A percentile compares a stretch with the other conserved stretches of the same genome.
These are phyloP conservation scores for Chaetomiaceae sp. DNA, from an alignment of 2,329 filamentous ascomycete species.

Conservation along the genomic window DNA sequence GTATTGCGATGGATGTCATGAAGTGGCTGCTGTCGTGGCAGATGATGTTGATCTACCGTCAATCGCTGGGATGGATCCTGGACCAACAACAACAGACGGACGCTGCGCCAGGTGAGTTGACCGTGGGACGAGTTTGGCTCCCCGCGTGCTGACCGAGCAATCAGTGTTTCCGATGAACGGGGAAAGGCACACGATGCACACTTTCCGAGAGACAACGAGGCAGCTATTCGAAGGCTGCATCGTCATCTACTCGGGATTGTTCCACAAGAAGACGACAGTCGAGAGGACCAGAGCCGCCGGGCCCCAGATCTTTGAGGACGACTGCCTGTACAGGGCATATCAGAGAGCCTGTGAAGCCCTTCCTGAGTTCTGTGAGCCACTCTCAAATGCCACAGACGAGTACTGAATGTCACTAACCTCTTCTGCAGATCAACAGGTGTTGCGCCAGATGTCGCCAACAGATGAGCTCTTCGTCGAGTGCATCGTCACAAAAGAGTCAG, in stretches of 20 bases:
- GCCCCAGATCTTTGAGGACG: constrained; percentile 7
- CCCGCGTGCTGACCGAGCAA: constrained; percentile 7
- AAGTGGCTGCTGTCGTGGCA: constrained; percentile 25
- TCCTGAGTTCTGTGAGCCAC: constrained; percentile 22
- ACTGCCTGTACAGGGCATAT: constrained; percentile 4
- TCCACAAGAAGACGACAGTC: constrained; percentile 19
- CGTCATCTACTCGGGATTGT: constrained; percentile 22
- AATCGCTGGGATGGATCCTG: constrained; percentile 15
- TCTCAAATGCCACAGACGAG: background rate
- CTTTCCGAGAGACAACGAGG: constrained; percentile 19
- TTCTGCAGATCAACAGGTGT: constrained; percentile 11
- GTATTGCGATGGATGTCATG: constrained; percentile 10
- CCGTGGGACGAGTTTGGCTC: background rate
- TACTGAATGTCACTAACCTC: constrained; percentile 2
- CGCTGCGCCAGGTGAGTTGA: constrained; percentile 18
- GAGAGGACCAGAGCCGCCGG: constrained; percentile 12
- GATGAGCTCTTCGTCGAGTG: constrained; percentile 12
- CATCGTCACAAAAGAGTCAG: constrained; percentile 11
- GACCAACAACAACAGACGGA: constrained; percentile 13
- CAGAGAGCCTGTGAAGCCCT: constrained; percentile 7
- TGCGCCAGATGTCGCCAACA: constrained; percentile 9
- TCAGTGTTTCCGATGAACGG: constrained; percentile 9
- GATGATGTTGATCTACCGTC: constrained; percentile 25
- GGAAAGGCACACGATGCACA: constrained; percentile 8
- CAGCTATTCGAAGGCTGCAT: constrained; percentile 19